These are phyloP conservation scores for Ceratocystis papillata DNA, from an alignment of 2,329 filamentous ascomycete genomes.

Conservation along the genomic window DNA sequence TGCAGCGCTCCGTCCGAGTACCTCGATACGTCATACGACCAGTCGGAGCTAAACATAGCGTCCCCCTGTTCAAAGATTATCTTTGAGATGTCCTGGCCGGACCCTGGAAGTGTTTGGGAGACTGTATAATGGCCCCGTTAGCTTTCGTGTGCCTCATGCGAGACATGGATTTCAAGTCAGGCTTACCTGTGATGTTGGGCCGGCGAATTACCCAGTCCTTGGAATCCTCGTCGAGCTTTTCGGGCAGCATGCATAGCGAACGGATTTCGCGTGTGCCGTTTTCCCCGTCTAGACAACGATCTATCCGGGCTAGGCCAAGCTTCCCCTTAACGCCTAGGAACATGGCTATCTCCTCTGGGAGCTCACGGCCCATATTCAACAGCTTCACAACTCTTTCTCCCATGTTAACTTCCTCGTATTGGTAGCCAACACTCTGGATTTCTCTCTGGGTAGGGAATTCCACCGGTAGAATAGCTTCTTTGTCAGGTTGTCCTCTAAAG, in stretches of 20 bases:
- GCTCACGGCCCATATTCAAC: conserved; percentile 47
- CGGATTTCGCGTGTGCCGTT: conserved; percentile 18
- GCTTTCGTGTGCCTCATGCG: not conserved
- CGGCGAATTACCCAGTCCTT: conserved; percentile 24
- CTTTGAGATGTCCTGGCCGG: conserved; percentile 3
- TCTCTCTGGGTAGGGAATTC: conserved; percentile 48
- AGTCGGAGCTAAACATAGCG: conserved; percentile 37
- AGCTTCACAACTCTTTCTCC: conserved; percentile 49
- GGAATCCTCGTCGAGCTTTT: conserved; percentile 19
- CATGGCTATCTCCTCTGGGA: conserved; percentile 50
- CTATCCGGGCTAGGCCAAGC: conserved; percentile 57
- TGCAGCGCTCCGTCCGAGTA: conserved; percentile 20
- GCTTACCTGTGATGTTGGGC: conserved; percentile 23
- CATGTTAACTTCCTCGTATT: conserved; percentile 50
- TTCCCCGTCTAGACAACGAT: conserved; percentile 30
- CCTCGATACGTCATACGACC: conserved; percentile 22
- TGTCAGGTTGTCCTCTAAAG: conserved; percentile 43
- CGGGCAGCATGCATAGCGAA: conserved; percentile 20
- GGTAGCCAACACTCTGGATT: conserved; percentile 49
- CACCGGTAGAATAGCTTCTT: conserved; percentile 56
- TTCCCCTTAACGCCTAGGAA: conserved; percentile 58
- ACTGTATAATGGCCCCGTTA: not conserved
- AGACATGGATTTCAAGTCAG: not conserved
- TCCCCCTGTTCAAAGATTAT: conserved; percentile 37
- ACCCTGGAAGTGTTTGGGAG: conserved; percentile 16